These are phyloP conservation scores for Ophiostoma sp. DNA, from an alignment of 2,329 filamentous ascomycete genomes.

Conservation along the genomic window DNA sequence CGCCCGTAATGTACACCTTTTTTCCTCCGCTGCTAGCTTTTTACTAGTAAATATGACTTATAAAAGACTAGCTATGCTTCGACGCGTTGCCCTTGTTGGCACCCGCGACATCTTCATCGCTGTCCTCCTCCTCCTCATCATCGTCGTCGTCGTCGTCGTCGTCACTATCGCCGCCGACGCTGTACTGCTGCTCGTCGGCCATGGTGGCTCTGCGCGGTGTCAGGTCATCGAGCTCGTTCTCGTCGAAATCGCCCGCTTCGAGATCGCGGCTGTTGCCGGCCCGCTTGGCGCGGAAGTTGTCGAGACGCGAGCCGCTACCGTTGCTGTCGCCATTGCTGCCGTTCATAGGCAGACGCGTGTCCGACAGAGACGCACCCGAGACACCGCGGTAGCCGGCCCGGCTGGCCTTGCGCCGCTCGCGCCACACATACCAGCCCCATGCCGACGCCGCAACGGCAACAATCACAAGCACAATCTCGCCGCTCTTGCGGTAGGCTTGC, in stretches of 20 bases:
- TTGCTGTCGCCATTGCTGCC: conserved; percentile 22
- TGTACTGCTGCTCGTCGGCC: conserved; percentile 47
- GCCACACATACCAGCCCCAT: conserved; percentile 72
- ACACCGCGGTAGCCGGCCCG: conserved; percentile 49
- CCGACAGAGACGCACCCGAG: conserved; percentile 34
- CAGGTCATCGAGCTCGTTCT: conserved; percentile 59
- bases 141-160: conserved; percentile 48
- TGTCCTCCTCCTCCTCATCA: not conserved
- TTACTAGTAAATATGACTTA: not conserved
- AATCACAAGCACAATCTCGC: conserved; percentile 77
- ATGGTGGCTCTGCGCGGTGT: conserved; percentile 45
- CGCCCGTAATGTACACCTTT: conserved; percentile 15
- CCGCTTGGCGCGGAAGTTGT: conserved; percentile 45
- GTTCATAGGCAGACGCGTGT: conserved; percentile 24
- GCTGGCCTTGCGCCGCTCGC: conserved; percentile 50
- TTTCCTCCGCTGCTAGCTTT: conserved; percentile 3
- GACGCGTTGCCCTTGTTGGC: conserved; percentile 2
- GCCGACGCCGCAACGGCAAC: conserved; percentile 66
- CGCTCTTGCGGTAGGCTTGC: conserved; percentile 82
- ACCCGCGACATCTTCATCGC: not conserved
- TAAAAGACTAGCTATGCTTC: conserved; percentile 7
- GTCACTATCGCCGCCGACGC: conserved; percentile 53
- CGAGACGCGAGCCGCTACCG: conserved; percentile 38
- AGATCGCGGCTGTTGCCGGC: conserved; percentile 44
- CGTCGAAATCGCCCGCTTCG: conserved; percentile 61